These are phyloP conservation scores for Eimeria falciformis DNA, from an alignment of 169 alveolate species.

Conservation along the genomic window DNA sequence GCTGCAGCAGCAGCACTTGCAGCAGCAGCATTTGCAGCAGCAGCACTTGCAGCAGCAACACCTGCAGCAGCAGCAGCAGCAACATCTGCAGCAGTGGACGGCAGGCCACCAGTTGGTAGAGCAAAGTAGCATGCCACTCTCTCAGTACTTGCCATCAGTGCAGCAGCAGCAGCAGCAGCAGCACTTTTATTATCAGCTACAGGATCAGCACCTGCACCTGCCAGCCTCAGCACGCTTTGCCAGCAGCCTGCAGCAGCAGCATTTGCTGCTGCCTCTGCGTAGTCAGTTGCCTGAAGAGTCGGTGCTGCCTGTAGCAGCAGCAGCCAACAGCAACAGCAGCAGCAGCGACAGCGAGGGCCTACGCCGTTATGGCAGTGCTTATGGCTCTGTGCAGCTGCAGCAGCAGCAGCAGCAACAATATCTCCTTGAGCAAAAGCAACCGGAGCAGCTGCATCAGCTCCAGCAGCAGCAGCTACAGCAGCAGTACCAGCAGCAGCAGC, in stretches of 20 bases:
- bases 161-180: conserved; percentile 27
- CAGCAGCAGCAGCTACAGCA: not conserved
- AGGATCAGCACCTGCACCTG: not conserved
- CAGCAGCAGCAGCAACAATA: conserved; percentile 1
- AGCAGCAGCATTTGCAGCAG: not conserved
- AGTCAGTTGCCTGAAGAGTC: not conserved
- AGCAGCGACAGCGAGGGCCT: not conserved
- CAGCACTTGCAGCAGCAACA: not conserved
- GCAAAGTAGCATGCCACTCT: no score
- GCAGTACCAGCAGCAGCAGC: not conserved
- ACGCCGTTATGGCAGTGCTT: not conserved
- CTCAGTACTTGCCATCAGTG: no score
- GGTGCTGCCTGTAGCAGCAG: not conserved
- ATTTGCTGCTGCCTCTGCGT: not conserved
- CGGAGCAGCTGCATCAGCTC: not conserved
- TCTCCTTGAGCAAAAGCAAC: not conserved
- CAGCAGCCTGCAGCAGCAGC: not conserved
- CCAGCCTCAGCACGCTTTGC: not conserved
- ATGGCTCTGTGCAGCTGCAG: not conserved
- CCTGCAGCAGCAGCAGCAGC: not conserved
- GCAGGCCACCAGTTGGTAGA: not conserved
- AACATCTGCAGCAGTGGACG: not conserved
- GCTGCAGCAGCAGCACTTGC: conserved; percentile 17
- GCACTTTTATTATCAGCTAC: not conserved
- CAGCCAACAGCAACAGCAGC: not conserved